phyloP scores from a whole-genome alignment of 805 yeast genomes.

The Zygosaccharomyces pseudorouxii region DNA sequence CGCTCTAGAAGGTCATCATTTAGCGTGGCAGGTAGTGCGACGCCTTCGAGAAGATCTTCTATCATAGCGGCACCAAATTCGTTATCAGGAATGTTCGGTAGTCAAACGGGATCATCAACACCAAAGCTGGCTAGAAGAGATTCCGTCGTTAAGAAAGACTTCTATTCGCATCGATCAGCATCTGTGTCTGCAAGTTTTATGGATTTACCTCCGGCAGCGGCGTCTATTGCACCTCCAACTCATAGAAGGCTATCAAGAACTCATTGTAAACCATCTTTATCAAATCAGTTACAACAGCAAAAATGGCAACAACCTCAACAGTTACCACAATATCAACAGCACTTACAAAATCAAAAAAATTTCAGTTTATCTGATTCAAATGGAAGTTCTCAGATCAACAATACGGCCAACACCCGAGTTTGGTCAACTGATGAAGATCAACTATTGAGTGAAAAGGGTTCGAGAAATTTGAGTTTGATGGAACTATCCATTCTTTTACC shows the following conservation, averaged over 20 bases:
- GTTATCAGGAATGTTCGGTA: constrained; percentile 12
- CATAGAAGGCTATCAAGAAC: constrained; percentile 11
- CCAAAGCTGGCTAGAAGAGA: constrained; percentile 22
- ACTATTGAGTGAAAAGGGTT: constrained; percentile 48
- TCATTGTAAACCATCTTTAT: constrained; percentile 5
- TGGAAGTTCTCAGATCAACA: neutral
- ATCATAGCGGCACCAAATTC: constrained; percentile 27
- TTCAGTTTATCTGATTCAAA: neutral
- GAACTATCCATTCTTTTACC: constrained; percentile 74
- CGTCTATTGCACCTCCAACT: constrained; percentile 8
- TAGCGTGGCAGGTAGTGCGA: constrained; percentile 21
- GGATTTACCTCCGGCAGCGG: constrained; percentile 20
- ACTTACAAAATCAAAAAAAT: neutral
- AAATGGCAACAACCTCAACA: constrained; percentile 1
- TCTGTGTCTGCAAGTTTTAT: constrained; percentile 14
- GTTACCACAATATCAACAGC: constrained; percentile 7
- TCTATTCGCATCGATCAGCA: constrained; percentile 12
- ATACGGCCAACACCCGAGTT: constrained; percentile 8
- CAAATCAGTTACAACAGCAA: constrained; percentile 2
- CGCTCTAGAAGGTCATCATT: constrained; percentile 33
- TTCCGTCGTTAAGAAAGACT: constrained; percentile 19
- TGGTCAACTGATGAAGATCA: constrained; percentile 72
- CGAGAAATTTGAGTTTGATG: constrained; percentile 59
- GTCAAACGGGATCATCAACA: constrained; percentile 12
- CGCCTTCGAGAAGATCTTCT: constrained; percentile 31